Conservation (phyloP, 768 basidiomycete genomes). For the Panaeolus cyanescens region DNA sequence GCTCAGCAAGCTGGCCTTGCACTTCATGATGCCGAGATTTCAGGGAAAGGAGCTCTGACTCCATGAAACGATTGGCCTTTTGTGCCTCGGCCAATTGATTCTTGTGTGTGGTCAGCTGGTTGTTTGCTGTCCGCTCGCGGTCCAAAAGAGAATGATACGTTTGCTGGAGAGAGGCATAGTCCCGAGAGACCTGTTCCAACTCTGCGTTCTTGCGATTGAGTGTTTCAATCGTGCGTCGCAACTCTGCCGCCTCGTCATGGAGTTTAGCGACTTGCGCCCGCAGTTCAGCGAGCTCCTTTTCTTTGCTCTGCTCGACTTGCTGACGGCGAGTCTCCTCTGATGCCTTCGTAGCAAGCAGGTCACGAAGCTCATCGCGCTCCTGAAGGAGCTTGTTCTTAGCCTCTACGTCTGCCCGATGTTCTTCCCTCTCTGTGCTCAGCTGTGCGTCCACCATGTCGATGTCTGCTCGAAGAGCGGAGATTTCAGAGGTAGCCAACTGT, state of each 20-base stretch:
- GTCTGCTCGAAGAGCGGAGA: constrained; percentile 68
- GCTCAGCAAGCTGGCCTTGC: constrained; percentile 64
- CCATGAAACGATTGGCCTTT: constrained; percentile 64
- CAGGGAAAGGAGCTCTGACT: constrained; percentile 74
- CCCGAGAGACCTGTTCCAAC: constrained; percentile 61
- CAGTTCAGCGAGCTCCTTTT: constrained; percentile 77
- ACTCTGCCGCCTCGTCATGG: constrained; percentile 67
- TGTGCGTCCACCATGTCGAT: constrained; percentile 68
- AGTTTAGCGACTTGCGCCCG: constrained; percentile 62
- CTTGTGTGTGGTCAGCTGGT: constrained; percentile 51
- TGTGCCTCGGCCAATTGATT: constrained; percentile 57
- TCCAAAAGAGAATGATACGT: constrained; percentile 68
- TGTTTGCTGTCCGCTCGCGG: constrained; percentile 53
- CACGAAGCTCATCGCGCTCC: constrained; percentile 85
- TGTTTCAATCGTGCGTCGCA: constrained; percentile 56
- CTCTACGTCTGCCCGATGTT: constrained; percentile 43
- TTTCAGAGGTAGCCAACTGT: constrained; percentile 54
- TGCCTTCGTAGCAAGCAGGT: constrained; percentile 81
- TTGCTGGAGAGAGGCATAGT: constrained; percentile 59
- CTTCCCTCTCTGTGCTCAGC: constrained; percentile 58
- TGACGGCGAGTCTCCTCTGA: constrained; percentile 82
- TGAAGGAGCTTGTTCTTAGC: constrained; percentile 67
- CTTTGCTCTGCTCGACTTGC: constrained; percentile 87
- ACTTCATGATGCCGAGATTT: constrained; percentile 68
- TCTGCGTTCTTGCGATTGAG: constrained; percentile 80